These are phyloP conservation scores for Ophiostoma sp. DNA, from an alignment of 2,329 filamentous ascomycete genomes.

Conservation along the genomic window DNA sequence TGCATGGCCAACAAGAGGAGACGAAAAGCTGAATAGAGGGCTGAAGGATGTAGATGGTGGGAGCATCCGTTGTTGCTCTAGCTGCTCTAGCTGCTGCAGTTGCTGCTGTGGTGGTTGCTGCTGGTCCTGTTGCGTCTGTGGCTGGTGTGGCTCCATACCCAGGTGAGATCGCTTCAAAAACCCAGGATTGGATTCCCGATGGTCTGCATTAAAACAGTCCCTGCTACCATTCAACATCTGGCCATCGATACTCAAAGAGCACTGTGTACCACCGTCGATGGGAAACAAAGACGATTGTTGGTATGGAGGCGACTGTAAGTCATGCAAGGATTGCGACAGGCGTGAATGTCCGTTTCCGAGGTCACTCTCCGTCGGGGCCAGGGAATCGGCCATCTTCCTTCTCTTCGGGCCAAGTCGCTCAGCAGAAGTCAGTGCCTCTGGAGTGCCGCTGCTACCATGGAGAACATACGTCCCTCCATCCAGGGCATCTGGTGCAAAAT, in stretches of 20 bases:
- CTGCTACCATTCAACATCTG: background rate
- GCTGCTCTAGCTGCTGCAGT: background rate
- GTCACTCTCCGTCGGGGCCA: background rate
- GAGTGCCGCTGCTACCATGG: background rate
- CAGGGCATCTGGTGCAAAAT: constrained; percentile 54
- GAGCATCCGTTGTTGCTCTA: background rate
- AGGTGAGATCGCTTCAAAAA: background rate
- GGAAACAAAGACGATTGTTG: background rate
- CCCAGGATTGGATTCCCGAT: background rate
- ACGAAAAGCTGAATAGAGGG: background rate
- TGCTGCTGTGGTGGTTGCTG: background rate
- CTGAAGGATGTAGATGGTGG: background rate
- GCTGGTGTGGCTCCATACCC: background rate
- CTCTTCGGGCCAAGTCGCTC: background rate
- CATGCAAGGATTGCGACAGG: background rate
- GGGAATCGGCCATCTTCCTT: background rate
- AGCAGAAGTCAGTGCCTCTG: background rate
- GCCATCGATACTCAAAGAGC: background rate
- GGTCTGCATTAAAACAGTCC: background rate
- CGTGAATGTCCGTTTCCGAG: background rate
- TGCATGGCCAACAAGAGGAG: background rate
- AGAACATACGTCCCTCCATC: constrained; percentile 29
- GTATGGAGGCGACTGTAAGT: background rate
- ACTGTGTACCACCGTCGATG: background rate
- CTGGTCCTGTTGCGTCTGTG: background rate